Conservation (phyloP, 2,329 filamentous ascomycete genomes). For the Colletotrichum magnum region DNA sequence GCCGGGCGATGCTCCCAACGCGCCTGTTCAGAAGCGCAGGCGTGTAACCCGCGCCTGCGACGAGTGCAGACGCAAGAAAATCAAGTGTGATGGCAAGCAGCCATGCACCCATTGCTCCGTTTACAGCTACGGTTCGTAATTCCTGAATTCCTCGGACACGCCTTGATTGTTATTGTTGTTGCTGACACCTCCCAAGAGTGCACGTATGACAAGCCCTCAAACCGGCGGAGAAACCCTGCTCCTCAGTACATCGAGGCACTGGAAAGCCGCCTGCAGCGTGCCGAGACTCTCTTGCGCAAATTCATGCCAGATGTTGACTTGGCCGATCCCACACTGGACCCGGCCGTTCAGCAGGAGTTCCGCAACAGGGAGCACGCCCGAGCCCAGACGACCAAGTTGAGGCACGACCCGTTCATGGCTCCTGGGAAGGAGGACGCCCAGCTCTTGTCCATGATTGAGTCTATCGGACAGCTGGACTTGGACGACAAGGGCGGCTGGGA, state of each 20-base stretch:
- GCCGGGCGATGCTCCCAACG: slow-evolving; percentile 54
- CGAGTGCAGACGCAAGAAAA: slow-evolving; percentile 87
- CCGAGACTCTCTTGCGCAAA: slow-evolving; percentile 83
- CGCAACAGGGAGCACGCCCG: slow-evolving; percentile 68
- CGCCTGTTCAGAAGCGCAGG: slow-evolving; percentile 81
- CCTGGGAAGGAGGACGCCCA: slow-evolving; percentile 75
- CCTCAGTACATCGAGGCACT: slow-evolving; percentile 94
- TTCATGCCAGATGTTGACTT: slow-evolving; percentile 89
- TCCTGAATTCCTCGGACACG: background rate
- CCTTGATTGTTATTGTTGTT: no score
- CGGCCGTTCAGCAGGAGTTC: slow-evolving; percentile 79
- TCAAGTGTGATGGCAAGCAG: slow-evolving; percentile 89
- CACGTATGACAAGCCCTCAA: slow-evolving; percentile 95
- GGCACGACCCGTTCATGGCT: slow-evolving; percentile 49
- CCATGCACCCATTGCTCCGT: slow-evolving; percentile 97
- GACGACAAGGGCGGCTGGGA: slow-evolving; percentile 95
- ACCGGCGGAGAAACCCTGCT: slow-evolving; percentile 89
- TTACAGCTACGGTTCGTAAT: slow-evolving; percentile 90
- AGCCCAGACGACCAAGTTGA: slow-evolving; percentile 59
- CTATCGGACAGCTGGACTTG: slow-evolving; percentile 90
- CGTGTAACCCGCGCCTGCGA: slow-evolving; percentile 87
- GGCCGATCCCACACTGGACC: slow-evolving; percentile 86
- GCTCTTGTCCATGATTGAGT: slow-evolving; percentile 94
- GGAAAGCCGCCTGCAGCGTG: slow-evolving; percentile 85
- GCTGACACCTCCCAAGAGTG: slow-evolving; percentile 74